Conservation (phyloP, 2,329 filamentous ascomycete genomes). For the Diaporthe citriasiana region DNA sequence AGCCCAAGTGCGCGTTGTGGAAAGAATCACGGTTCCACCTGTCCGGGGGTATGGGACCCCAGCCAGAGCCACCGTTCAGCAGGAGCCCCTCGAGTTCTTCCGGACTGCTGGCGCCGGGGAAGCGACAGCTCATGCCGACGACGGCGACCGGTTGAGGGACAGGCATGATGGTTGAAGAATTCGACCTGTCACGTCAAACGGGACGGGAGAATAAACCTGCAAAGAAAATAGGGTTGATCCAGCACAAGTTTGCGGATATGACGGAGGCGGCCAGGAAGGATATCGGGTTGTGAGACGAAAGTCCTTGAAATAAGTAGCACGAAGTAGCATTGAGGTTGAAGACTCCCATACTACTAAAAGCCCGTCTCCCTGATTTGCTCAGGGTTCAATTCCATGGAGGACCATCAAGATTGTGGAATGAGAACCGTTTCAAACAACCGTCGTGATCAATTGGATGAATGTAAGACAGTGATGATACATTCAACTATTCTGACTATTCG, state of each 20-base stretch:
- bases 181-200: background rate
- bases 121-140: conserved; percentile 29
- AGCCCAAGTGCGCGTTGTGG: conserved; percentile 51
- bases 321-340: background rate
- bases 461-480: too few relatives aligned
- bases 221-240: background rate
- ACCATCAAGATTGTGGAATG: background rate
- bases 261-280: too few relatives aligned
- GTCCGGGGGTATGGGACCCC: conserved; percentile 50
- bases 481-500: too few relatives aligned
- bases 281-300: too few relatives aligned
- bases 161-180: background rate
- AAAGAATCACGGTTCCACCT: conserved; percentile 53
- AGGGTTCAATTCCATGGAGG: too few relatives aligned
- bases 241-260: background rate
- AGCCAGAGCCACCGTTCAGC: conserved; percentile 48
- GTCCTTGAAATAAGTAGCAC: too few relatives aligned
- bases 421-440: background rate
- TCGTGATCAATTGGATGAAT: background rate
- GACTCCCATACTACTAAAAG: background rate
- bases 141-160: conserved; percentile 16
- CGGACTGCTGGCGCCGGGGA: conserved; percentile 46
- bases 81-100: conserved; percentile 51
- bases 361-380: too few relatives aligned
- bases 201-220: background rate